A percentile compares a stretch with the other conserved stretches of the same genome.
phyloP scores from a whole-genome alignment of 768 basidiomycete species.

The Naematelia encephala region DNA sequence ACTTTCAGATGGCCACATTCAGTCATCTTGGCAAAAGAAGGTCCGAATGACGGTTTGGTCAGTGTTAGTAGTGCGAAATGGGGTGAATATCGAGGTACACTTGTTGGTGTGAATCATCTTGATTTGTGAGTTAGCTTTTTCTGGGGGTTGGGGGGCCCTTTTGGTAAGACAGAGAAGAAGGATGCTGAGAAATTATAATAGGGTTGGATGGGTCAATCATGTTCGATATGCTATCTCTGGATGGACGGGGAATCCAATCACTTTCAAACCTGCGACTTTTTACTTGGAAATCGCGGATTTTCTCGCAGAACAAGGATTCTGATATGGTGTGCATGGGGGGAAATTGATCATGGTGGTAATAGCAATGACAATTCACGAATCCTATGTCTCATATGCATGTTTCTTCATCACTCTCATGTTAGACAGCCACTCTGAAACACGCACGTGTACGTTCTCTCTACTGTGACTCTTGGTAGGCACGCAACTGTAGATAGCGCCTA shows the following conservation, averaged over 20 bases:
- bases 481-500: too few species aligned
- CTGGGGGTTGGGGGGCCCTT: too few species aligned
- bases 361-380: too few species aligned
- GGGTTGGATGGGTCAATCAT: slow-evolving; percentile 84
- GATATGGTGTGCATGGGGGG: too few species aligned
- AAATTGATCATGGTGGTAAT: too few species aligned
- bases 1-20: slow-evolving; percentile 75
- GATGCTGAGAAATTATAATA: slow-evolving; percentile 25
- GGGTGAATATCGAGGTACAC: slow-evolving; percentile 94
- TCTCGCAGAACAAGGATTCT: slow-evolving; percentile 48
- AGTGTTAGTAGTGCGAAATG: slow-evolving; percentile 81
- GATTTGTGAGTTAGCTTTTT: slow-evolving; percentile 46
- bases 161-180: not conserved
- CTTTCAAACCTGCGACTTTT: slow-evolving; percentile 87
- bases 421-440: too few species aligned
- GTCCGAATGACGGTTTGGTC: slow-evolving; percentile 91
- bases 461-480: too few species aligned
- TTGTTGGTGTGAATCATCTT: slow-evolving; percentile 84
- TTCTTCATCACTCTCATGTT: too few species aligned
- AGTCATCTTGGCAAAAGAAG: slow-evolving; percentile 79
- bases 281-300: slow-evolving; percentile 66
- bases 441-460: too few species aligned
- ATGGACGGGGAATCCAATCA: slow-evolving; percentile 81
- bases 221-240: slow-evolving; percentile 85
- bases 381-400: too few species aligned